A percentile compares a stretch with the other conserved stretches of the same genome.
phyloP scores from a whole-genome alignment of 1,284 basidiomycete genomes.

The Melanopsichium pennsylvanicum region DNA sequence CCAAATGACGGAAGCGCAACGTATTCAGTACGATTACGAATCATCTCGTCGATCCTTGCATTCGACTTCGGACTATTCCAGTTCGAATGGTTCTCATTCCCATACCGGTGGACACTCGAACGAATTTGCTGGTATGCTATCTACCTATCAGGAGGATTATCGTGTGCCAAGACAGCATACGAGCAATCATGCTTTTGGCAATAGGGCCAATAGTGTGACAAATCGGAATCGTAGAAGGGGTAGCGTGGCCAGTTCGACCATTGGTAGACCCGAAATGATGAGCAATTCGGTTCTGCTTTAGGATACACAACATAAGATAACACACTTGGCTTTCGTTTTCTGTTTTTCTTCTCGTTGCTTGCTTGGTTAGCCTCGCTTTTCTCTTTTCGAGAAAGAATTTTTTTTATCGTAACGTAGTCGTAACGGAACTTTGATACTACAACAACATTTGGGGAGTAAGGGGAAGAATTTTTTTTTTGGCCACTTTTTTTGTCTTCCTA shows the following conservation, averaged over 20 bases:
- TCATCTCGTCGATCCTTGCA: conserved; percentile 37
- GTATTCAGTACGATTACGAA: conserved; percentile 53
- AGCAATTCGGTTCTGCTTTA: conserved; percentile 46
- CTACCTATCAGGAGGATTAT: conserved; percentile 40
- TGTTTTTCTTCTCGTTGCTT: conserved; percentile 1
- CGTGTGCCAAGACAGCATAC: conserved; percentile 33
- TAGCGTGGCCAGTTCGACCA: conserved; percentile 40
- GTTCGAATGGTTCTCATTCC: conserved; percentile 23
- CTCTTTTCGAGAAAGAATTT: not conserved
- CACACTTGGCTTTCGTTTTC: conserved; percentile 1
- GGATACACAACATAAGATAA: too few relatives aligned
- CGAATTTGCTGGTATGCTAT: conserved; percentile 17
- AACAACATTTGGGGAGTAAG: too few relatives aligned
- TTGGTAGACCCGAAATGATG: conserved; percentile 48
- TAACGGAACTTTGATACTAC: conserved; percentile 43
- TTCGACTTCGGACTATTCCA: conserved; percentile 21
- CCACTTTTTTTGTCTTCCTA: conserved; percentile 3
- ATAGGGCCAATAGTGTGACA: not conserved
- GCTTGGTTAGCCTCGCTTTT: not conserved
- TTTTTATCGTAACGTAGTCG: conserved; percentile 9
- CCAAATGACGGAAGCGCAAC: conserved; percentile 52
- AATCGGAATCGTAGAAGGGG: conserved; percentile 16
- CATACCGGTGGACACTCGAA: conserved; percentile 16
- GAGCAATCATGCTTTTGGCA: conserved; percentile 22
- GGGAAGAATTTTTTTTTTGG: conserved; percentile 4